These are phyloP conservation scores for Crithidia thermophila DNA, from an alignment of 208 protist genomes.

Conservation along the genomic window DNA sequence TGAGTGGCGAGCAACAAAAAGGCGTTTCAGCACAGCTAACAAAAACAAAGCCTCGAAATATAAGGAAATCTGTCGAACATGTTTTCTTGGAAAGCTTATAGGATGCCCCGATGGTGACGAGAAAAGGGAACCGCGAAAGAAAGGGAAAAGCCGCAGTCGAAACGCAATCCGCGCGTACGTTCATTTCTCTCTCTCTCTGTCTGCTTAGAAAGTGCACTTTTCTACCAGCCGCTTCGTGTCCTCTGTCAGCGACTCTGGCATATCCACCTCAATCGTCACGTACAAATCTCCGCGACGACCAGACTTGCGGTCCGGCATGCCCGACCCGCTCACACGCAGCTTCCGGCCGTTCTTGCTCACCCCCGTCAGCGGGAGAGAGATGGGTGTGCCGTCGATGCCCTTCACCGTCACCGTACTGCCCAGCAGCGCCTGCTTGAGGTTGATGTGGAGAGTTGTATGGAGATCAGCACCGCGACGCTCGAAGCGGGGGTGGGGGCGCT, in stretches of 20 bases:
- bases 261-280: conserved; percentile 73
- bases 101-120: not conserved
- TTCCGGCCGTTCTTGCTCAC: conserved; percentile 81
- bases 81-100: too few species aligned
- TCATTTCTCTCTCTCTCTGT: not conserved
- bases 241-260: conserved; percentile 77
- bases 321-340: conserved; percentile 64
- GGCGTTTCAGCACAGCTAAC: too few species aligned
- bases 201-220: conserved; percentile 74
- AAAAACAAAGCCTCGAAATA: too few species aligned
- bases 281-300: conserved; percentile 76
- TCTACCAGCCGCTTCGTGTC: conserved; percentile 80
- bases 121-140: conserved; percentile 10
- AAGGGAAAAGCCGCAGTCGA: not conserved
- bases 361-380: conserved; percentile 66
- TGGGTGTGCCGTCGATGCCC: conserved; percentile 61
- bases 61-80: too few species aligned
- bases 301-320: conserved; percentile 81
- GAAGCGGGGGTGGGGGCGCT: conserved; percentile 93
- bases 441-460: conserved; percentile 76
- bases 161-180: not conserved
- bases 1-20: too few species aligned
- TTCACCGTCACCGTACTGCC: conserved; percentile 72
- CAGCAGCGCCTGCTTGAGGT: conserved; percentile 83
- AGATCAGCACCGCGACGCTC: conserved; percentile 90